Evolutionary conservation across 2,329 filamentous ascomycete genomes (phyloP).

Genomic region (Fusarium chlamydosporum): DNA sequence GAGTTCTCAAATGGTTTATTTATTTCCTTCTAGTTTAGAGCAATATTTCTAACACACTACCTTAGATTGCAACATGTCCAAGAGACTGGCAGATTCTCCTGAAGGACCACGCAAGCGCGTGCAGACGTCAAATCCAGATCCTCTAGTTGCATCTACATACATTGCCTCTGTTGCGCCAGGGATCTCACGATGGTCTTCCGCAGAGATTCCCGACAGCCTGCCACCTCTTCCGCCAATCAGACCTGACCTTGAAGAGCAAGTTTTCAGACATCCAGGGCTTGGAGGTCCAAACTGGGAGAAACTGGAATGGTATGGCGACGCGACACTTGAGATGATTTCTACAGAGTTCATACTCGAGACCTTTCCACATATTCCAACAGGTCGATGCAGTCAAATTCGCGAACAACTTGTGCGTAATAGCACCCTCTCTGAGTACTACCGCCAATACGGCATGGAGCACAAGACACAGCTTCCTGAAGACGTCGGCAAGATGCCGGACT

Average conservation of each 20-base stretch:
- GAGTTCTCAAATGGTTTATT: too few species aligned
- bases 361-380: conserved; percentile 74
- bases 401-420: conserved; percentile 86
- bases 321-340: conserved; percentile 83
- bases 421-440: conserved; percentile 78
- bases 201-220: conserved; percentile 62
- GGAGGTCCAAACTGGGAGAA: conserved; percentile 74
- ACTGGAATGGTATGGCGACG: conserved; percentile 91
- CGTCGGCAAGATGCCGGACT: conserved; percentile 51
- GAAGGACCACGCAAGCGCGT: conserved; percentile 39
- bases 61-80: conserved; percentile 14
- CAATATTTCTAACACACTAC: too few species aligned
- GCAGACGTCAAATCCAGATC: conserved; percentile 12
- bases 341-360: conserved; percentile 81
- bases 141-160: not conserved
- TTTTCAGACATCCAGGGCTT: conserved; percentile 76
- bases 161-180: conserved; percentile 29
- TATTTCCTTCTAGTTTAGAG: too few species aligned
- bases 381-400: conserved; percentile 80
- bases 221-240: conserved; percentile 76
- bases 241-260: conserved; percentile 69
- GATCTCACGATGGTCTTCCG: conserved; percentile 61
- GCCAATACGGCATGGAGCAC: conserved; percentile 78
- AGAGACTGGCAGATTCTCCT: conserved; percentile 3
- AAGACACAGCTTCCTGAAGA: conserved; percentile 70